phyloP scores from a whole-genome alignment of 768 basidiomycete genomes.

The Rhodosporidiobolus sp. region DNA sequence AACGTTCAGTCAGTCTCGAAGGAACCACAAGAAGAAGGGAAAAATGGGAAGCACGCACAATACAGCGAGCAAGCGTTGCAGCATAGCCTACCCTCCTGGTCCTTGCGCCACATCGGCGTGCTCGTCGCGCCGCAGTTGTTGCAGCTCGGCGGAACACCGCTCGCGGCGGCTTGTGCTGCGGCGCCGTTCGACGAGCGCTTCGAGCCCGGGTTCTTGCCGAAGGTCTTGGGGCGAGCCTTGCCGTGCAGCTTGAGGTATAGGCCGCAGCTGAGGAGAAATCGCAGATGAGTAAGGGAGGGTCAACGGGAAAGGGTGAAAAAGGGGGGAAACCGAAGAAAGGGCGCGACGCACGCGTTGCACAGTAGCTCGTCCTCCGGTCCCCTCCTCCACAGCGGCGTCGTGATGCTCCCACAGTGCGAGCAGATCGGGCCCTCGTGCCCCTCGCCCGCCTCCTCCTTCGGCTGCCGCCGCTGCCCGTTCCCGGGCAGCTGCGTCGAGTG shows the following conservation, averaged over 20 bases:
- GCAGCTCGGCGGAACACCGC: constrained; percentile 51
- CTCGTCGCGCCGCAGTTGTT: constrained; percentile 75
- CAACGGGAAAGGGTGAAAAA: neutral
- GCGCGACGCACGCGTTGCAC: constrained; percentile 71
- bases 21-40: no score
- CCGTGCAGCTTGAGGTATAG: constrained; percentile 96
- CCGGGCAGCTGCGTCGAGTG: constrained; percentile 40
- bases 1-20: neutral
- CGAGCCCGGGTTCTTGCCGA: constrained; percentile 83
- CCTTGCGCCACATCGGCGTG: constrained; percentile 81
- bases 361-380: constrained; percentile 75
- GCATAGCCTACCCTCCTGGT: constrained; percentile 71
- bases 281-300: neutral
- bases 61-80: constrained; percentile 93
- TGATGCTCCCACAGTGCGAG: constrained; percentile 75
- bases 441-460: constrained; percentile 34
- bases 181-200: constrained; percentile 32
- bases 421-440: constrained; percentile 51
- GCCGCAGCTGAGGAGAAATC: constrained; percentile 57
- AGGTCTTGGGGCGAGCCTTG: constrained; percentile 84
- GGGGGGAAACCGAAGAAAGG: neutral
- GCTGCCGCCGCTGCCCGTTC: constrained; percentile 9
- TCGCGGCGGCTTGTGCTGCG: constrained; percentile 34
- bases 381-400: constrained; percentile 79
- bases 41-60: constrained; percentile 39